Evolutionary conservation across 495 filamentous ascomycete genomes (phyloP).

Genomic region (Neurospora hispaniola): DNA sequence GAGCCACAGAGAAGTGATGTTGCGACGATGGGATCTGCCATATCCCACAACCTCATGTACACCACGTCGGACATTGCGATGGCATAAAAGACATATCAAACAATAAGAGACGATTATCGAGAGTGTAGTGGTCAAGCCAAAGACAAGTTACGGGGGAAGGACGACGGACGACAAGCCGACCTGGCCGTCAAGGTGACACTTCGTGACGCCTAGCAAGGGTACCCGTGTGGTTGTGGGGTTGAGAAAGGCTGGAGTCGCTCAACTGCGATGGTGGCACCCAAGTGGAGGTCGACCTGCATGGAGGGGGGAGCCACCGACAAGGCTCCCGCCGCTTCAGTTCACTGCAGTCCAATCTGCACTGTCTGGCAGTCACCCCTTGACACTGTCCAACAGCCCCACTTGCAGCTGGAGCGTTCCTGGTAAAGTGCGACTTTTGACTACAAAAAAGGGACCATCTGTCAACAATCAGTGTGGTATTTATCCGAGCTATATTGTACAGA

Average conservation of each 20-base stretch:
- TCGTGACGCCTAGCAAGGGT: background rate
- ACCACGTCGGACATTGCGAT: background rate
- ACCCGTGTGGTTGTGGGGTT: background rate
- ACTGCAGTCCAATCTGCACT: background rate
- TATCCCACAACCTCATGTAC: background rate
- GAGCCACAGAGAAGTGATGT: background rate
- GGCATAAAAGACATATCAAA: background rate
- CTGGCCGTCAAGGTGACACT: background rate
- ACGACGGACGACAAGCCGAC: background rate
- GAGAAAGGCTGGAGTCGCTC: background rate
- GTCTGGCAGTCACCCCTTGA: background rate
- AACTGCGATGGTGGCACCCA: background rate
- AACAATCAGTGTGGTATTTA: fast-evolving
- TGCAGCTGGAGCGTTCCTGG: background rate
- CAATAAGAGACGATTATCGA: background rate
- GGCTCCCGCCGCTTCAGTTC: background rate
- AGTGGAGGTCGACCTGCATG: background rate
- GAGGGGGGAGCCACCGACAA: background rate
- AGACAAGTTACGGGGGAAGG: background rate
- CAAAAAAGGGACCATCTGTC: background rate
- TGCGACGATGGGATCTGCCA: background rate
- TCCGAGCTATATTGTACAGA: background rate
- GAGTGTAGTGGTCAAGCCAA: background rate
- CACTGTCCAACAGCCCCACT: background rate
- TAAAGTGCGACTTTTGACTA: background rate